phyloP scores from a whole-genome alignment of 306 rosid species.

The Vigna mungo region DNA sequence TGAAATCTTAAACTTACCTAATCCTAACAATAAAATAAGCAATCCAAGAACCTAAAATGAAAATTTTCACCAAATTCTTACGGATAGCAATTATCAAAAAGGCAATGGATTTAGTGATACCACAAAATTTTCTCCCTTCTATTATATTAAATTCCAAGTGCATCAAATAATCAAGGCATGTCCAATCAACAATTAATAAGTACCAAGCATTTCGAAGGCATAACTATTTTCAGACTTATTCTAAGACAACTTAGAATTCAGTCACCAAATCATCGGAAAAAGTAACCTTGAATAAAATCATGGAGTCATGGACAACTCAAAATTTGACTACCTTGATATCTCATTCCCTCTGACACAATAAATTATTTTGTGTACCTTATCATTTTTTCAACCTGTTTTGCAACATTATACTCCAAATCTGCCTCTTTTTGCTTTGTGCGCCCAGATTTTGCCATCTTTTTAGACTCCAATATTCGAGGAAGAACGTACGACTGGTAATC shows the following conservation, averaged over 20 bases:
- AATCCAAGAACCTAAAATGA: not conserved
- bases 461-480: conserved; percentile 93
- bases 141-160: not conserved
- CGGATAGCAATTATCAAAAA: conserved; percentile 12
- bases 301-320: conserved; percentile 29
- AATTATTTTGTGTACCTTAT: conserved; percentile 65
- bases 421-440: conserved; percentile 98
- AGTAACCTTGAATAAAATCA: conserved; percentile 27
- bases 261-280: conserved; percentile 31
- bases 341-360: conserved; percentile 11
- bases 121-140: conserved; percentile 15
- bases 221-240: conserved; percentile 10
- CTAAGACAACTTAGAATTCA: conserved; percentile 21
- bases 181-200: conserved; percentile 16
- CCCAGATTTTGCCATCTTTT: conserved; percentile 99
- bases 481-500: conserved; percentile 90
- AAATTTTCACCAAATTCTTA: conserved; percentile 16
- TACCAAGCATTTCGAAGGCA: conserved; percentile 6
- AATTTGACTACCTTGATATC: conserved; percentile 23
- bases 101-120: not conserved
- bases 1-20: conserved; percentile 1
- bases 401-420: conserved; percentile 95
- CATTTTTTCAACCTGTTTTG: conserved; percentile 99
- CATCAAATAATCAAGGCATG: conserved; percentile 22
- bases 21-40: not conserved